Evolutionary conservation across 495 filamentous ascomycete genomes (phyloP), one percentile per base, ranked within the genome.

Genomic region (Aspergillus homomorphus): DNA sequence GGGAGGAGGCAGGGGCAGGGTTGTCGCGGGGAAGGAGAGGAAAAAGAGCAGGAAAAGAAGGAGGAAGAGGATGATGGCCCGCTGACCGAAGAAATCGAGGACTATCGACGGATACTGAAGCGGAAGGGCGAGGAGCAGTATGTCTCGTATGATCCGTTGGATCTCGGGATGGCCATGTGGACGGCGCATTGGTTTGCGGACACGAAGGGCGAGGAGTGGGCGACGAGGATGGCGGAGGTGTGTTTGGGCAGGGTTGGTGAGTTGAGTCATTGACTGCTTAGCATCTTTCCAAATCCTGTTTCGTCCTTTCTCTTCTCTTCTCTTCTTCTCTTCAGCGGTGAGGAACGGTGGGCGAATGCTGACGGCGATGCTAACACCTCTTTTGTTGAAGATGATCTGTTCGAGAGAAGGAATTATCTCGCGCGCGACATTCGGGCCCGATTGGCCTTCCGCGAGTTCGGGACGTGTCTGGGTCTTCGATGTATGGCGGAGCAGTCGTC

Each of bases 91-190:
- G 86, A 89, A 62, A 83, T 87, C 16, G 71, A 57, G 2, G 82
- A 87, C 59, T 89, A 88, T 62, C 65, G 69, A n/a, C 70, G 72
- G 23, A 75, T 87, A n/a, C 79, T 85, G 77, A 58, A 65, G 33
- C 66, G 70, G 0, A 80, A 79, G 53, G 79, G 77, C 1, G 74
- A 76, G 58, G 67, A 78, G n/a, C n/a, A n/a, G 49, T 80, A 69
- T 56, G 73, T 79, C 1, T 83, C 82, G 53, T 67, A 58, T 6
- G 85, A 87, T 67, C 72, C 79, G 22, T 59, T 87, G 15, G 85
- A 88, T 68, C 64, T 87, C 53, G 86, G 86, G 0, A 87, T 88
- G 85, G 79, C 84, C 6, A 58, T 88, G 42, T 89, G 85, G 85
- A 80, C 81, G 49, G 73, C 73, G 19, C 83, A 87, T 62, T 86